Conservation (phyloP, 371 early-diverging fungal species). For the Apophysomyces trapeziformis region DNA sequence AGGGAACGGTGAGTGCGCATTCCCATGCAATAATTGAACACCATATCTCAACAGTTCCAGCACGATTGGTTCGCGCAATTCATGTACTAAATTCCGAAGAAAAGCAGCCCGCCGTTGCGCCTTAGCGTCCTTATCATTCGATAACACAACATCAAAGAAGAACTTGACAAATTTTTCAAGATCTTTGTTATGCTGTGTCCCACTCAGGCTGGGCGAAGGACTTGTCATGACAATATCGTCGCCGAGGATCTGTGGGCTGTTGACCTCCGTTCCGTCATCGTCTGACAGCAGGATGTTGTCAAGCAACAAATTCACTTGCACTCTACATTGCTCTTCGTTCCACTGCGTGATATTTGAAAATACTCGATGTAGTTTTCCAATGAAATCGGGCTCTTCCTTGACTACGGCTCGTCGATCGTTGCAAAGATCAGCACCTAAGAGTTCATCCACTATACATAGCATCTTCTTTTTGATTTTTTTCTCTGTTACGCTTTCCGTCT, state of each 20-base stretch:
- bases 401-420: slow-evolving; percentile 22
- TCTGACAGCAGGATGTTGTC: slow-evolving; percentile 56
- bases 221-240: slow-evolving; percentile 20
- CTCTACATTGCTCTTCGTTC: slow-evolving; percentile 66
- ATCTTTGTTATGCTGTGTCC: slow-evolving; percentile 30
- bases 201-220: slow-evolving; percentile 15
- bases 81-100: slow-evolving; percentile 46
- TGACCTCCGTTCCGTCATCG: slow-evolving; percentile 26
- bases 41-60: slow-evolving; percentile 43
- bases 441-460: slow-evolving; percentile 46
- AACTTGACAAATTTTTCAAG: slow-evolving; percentile 58
- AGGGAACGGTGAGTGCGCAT: slow-evolving; percentile 36
- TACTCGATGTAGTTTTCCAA: slow-evolving; percentile 51
- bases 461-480: slow-evolving; percentile 48
- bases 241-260: slow-evolving; percentile 8
- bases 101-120: slow-evolving; percentile 46
- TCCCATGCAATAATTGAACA: slow-evolving; percentile 42
- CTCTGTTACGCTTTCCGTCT: slow-evolving; percentile 30
- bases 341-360: slow-evolving; percentile 61
- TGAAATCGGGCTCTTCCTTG: slow-evolving; percentile 38
- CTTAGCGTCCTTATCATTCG: slow-evolving; percentile 35
- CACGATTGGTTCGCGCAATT: slow-evolving; percentile 43
- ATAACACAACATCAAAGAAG: slow-evolving; percentile 59
- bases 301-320: slow-evolving; percentile 59
- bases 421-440: slow-evolving; percentile 37